Evolutionary conservation across 106 monocot species (phyloP).

Genomic region (Allium cepa): DNA sequence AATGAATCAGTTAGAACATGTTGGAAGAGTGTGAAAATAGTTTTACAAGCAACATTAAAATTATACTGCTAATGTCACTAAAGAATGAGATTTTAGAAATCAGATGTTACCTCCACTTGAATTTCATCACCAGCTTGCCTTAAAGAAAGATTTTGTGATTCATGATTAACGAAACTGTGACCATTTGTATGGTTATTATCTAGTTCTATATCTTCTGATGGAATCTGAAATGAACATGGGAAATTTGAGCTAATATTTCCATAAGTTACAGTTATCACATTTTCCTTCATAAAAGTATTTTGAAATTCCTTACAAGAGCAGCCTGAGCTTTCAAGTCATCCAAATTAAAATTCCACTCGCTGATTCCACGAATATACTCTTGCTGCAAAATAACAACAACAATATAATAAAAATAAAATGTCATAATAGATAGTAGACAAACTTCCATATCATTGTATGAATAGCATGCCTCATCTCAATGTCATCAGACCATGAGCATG

Average conservation of each 20-base stretch:
- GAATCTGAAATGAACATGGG: constrained; percentile 32
- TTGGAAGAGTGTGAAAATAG: background rate
- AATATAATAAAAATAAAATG: background rate
- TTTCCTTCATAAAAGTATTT: background rate
- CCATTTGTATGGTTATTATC: constrained; percentile 22
- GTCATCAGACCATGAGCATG: too few relatives aligned
- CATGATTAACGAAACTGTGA: constrained; percentile 13
- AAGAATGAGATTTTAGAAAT: background rate
- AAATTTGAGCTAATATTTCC: background rate
- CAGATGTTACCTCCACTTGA: constrained; percentile 37
- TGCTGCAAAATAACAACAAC: constrained; percentile 24
- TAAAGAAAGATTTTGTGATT: constrained; percentile 14
- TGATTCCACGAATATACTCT: constrained; percentile 88
- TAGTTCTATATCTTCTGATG: constrained; percentile 30
- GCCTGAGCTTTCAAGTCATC: constrained; percentile 89
- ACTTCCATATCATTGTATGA: background rate
- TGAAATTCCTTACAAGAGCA: constrained; percentile 57
- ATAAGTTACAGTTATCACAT: too few relatives aligned
- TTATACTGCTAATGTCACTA: background rate
- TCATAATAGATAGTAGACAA: background rate
- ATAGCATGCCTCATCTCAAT: too few relatives aligned
- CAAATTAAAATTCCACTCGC: constrained; percentile 94
- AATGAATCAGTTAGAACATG: constrained; percentile 8
- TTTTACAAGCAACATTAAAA: background rate
- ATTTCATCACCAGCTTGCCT: constrained; percentile 9